Conservation (phyloP, 805 yeast species). For the Zygotorulaspora florentina region DNA sequence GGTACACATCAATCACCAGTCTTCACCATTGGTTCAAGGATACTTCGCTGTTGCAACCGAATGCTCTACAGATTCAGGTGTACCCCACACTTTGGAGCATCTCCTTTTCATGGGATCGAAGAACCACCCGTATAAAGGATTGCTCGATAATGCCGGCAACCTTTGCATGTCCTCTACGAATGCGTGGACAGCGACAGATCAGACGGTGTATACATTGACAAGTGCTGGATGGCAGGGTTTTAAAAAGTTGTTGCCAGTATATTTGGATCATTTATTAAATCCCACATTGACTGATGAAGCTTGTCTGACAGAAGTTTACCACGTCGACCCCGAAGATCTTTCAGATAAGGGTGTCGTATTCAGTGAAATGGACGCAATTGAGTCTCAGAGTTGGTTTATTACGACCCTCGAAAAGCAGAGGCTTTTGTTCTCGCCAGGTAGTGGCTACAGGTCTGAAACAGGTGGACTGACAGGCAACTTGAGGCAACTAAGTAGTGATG, state of each 20-base stretch:
- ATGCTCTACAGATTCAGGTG: slow-evolving; percentile 78
- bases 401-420: slow-evolving; percentile 58
- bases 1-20: slow-evolving; percentile 62
- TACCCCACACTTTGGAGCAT: slow-evolving; percentile 95
- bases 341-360: slow-evolving; percentile 95
- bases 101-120: slow-evolving; percentile 90
- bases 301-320: slow-evolving; percentile 91
- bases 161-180: slow-evolving; percentile 80
- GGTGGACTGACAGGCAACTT: slow-evolving; percentile 84
- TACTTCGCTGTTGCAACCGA: slow-evolving; percentile 95
- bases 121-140: slow-evolving; percentile 85
- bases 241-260: slow-evolving; percentile 74
- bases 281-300: slow-evolving; percentile 90
- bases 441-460: slow-evolving; percentile 90
- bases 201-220: slow-evolving; percentile 85
- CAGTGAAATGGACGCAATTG: slow-evolving; percentile 94
- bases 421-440: slow-evolving; percentile 47
- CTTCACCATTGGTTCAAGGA: slow-evolving; percentile 89
- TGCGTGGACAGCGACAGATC: slow-evolving; percentile 97
- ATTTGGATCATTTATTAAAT: slow-evolving; percentile 77
- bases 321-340: slow-evolving; percentile 76
- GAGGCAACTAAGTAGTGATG: slow-evolving; percentile 65
- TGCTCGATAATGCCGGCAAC: slow-evolving; percentile 82
- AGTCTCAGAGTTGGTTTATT: slow-evolving; percentile 69
- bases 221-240: slow-evolving; percentile 98